Evolutionary conservation across 2,329 filamentous ascomycete genomes (phyloP), one percentile per base, ranked within the genome.

Genomic region (Aspergillus alliaceus): DNA sequence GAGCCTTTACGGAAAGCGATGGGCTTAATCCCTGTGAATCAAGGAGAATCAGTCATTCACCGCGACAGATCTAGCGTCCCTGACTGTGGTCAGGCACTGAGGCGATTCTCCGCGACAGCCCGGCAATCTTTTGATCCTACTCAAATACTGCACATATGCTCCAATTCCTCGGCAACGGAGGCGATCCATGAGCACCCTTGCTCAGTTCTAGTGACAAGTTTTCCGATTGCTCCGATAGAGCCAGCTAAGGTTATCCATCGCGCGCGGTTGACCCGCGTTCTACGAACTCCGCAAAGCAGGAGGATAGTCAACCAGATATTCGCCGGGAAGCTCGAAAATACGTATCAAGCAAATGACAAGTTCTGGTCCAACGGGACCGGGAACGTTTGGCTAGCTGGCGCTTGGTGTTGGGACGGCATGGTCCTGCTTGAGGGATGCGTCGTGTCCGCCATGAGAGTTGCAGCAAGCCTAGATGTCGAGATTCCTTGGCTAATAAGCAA

Each of bases 321-420:
- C 79, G 84, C 59, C 64, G 56, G 27, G 47, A 25, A 32, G 6
- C 20, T 15, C 27, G 22, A 20, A 6, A 50, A 40, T 11, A 20
- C 27, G 14, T 22, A 32, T 5, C 46, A 35, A 9, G 35, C 27
- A 8, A 44, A 59, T 18, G 25, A 24, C 31, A 44, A 53, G 50
- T 11, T n/a, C 1, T 86, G 84, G 83, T 75, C 68, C 7, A 86
- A 84, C 56, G 84, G 84, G 0, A 73, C 83, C 50, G 76, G 78
- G 7, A 77, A 79, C 39, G 79, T 87, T 0, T 86, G 80, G 77
- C 64, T 86, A 12, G 76, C 78, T 1, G 84, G 84, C 6, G 82
- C 82, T 0, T 87, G 84, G 85, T 87, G 84, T 62, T 86, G 84
- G 84, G 84, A 87, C 66, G 84, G 84, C 2, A 84, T 87, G 83